Evolutionary conservation across 768 basidiomycete species (phyloP), one percentile per base, ranked within the genome.

Genomic region (Rhodosporidiobolus odoratus): DNA sequence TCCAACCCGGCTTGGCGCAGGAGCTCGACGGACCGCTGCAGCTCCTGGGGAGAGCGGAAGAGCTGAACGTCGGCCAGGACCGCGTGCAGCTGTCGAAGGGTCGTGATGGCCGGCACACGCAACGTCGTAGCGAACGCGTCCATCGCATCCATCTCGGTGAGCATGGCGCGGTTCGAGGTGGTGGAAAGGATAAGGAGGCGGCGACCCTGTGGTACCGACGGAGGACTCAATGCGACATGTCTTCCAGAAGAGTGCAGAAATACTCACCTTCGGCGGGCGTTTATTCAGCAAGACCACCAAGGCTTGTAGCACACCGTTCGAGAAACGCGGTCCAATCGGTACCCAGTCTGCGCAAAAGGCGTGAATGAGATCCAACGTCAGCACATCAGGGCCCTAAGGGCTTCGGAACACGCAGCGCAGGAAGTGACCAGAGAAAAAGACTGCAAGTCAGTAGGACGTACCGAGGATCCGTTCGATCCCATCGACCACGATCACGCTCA

Each of bases 401-500:
- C 7, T 32, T 16, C 30, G 37, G 40, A 13, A n/a, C n/a, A 12
- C n/a, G 16, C 37, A 40, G 15, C 32, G 30, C 4, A 12, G 21
- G 15, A 5, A 41, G 3, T 17, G 34, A 34, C 16, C 32, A 4
- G 3, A 19, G n/a, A 35, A 34, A 12, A 21, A 35, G n/a, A 38
- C 8, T 3, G 19, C 37, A 10, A 19, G 2, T 21, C 12, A 45
- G 43, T 12, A 23, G 23, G 25, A 78, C 87, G 69, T 54, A 93
- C 93, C 94, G 59, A 99, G 83, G 65, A 99, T 81, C 43, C 95
- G 86, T 80, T 99, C 96, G 68, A 99, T 84, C 75, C 88, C 93
- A 78, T 99, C 96, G 19, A 99, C 88, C 15, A 99, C 92, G 62
- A 99, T 87, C 4, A 98, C 91, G 77, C 95, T 97, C 69, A 94